phyloP scores from a whole-genome alignment of 2,329 filamentous ascomycete species.

The Colletotrichum gloeosporioides region DNA sequence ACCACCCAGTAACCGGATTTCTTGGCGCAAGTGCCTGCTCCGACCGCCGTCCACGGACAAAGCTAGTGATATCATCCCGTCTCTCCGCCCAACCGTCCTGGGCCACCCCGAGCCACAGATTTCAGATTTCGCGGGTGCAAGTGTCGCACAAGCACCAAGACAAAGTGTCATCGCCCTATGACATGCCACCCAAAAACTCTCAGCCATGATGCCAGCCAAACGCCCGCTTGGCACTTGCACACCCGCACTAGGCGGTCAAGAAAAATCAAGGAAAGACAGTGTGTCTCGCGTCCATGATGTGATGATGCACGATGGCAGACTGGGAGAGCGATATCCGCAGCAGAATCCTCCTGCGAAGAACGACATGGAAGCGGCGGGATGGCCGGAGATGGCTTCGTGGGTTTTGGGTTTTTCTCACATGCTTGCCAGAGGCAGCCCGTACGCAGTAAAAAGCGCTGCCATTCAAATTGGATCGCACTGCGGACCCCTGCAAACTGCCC shows the following conservation, averaged over 20 bases:
- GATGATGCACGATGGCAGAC: background rate
- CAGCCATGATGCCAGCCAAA: slow-evolving; percentile 7
- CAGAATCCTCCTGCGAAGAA: slow-evolving; percentile 2
- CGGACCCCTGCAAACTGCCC: slow-evolving; percentile 1
- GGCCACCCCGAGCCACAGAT: background rate
- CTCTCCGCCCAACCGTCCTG: background rate
- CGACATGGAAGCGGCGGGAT: slow-evolving; percentile 17
- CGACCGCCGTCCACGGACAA: slow-evolving; percentile 18
- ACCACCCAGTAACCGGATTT: background rate
- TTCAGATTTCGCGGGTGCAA: background rate
- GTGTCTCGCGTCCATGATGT: background rate
- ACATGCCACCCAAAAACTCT: slow-evolving; percentile 8
- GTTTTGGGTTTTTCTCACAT: slow-evolving; percentile 5
- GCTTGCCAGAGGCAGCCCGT: slow-evolving; percentile 5
- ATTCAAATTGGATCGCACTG: background rate
- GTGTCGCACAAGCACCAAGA: background rate
- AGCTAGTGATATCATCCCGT: slow-evolving; percentile 18
- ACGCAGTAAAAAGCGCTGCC: background rate
- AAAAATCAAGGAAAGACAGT: background rate
- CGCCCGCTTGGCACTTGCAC: background rate
- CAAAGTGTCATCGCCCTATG: slow-evolving; percentile 4
- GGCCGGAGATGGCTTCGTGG: slow-evolving; percentile 13
- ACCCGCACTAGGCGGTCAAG: slow-evolving; percentile 3
- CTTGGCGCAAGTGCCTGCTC: slow-evolving; percentile 15
- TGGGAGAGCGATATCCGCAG: background rate